phyloP scores from a whole-genome alignment of 2,329 filamentous ascomycete genomes.

The Colletotrichum tropicicola region DNA sequence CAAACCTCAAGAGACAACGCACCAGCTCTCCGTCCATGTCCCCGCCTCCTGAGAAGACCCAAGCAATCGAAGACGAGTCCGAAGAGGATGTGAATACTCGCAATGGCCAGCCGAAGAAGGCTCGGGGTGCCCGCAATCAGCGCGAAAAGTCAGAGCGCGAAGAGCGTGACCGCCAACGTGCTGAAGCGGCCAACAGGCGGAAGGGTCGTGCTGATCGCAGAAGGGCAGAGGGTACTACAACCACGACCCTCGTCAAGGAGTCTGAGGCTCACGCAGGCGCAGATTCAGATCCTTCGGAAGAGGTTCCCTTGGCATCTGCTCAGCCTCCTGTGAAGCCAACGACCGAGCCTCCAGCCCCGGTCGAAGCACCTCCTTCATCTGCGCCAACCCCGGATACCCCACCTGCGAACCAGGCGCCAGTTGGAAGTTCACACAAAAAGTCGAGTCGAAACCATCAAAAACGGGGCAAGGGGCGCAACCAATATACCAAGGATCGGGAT shows the following conservation, averaged over 20 bases:
- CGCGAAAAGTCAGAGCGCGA: conserved; percentile 73
- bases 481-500: conserved; percentile 83
- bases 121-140: conserved; percentile 67
- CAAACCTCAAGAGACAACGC: conserved; percentile 81
- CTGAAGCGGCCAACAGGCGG: conserved; percentile 80
- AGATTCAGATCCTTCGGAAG: conserved; percentile 80
- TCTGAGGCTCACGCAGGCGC: conserved; percentile 45
- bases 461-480: conserved; percentile 78
- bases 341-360: conserved; percentile 41
- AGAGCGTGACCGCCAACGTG: conserved; percentile 77
- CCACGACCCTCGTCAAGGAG: conserved; percentile 36
- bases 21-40: conserved; percentile 80
- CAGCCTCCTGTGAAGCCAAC: conserved; percentile 36
- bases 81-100: conserved; percentile 71
- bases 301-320: conserved; percentile 62
- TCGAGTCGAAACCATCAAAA: conserved; percentile 70
- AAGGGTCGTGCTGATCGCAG: conserved; percentile 85
- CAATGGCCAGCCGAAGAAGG: conserved; percentile 65
- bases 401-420: conserved; percentile 47
- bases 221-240: conserved; percentile 76
- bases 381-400: conserved; percentile 54
- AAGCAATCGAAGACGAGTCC: conserved; percentile 68
- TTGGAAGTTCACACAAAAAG: conserved; percentile 66
- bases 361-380: conserved; percentile 45
- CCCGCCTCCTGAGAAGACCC: conserved; percentile 59